Conservation (phyloP, 2,329 filamentous ascomycete species). For the Colletotrichum plurivorum region DNA sequence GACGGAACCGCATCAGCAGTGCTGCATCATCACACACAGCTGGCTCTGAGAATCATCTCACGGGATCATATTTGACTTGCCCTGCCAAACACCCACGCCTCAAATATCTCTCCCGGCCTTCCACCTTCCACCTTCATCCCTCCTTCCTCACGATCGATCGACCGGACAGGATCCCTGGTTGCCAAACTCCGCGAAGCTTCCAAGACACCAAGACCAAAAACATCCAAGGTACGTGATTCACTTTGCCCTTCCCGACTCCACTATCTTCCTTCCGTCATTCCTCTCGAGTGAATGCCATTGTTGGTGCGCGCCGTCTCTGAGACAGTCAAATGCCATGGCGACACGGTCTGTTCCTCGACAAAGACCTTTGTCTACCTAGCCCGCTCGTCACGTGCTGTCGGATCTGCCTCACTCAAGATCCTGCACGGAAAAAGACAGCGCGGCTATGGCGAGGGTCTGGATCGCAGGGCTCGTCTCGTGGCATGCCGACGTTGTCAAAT, state of each 20-base stretch:
- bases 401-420: background rate
- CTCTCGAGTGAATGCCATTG: constrained; percentile 34
- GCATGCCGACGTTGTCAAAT: background rate
- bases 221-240: constrained; percentile 31
- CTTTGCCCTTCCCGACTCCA: background rate
- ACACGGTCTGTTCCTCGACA: constrained; percentile 17
- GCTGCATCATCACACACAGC: constrained; percentile 42
- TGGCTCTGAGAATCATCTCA: constrained; percentile 41
- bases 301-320: constrained; percentile 21
- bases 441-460: background rate
- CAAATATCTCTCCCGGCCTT: constrained; percentile 23
- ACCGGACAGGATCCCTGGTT: constrained; percentile 24
- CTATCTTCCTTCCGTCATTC: constrained; percentile 26
- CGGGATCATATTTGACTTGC: constrained; percentile 31
- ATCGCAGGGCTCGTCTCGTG: constrained; percentile 11
- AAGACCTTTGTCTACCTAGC: constrained; percentile 17
- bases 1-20: constrained; percentile 45
- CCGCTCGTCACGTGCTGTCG: background rate
- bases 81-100: constrained; percentile 4
- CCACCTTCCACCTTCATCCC: background rate
- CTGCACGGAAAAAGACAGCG: constrained; percentile 15
- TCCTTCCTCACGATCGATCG: constrained; percentile 5
- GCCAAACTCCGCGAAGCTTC: constrained; percentile 30
- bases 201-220: constrained; percentile 28
- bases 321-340: constrained; percentile 27